A percentile compares a stretch with the other conserved stretches of the same genome.
Conservation (phyloP, 1,139 yeast genomes). For the Yamadazyma triangularis region DNA sequence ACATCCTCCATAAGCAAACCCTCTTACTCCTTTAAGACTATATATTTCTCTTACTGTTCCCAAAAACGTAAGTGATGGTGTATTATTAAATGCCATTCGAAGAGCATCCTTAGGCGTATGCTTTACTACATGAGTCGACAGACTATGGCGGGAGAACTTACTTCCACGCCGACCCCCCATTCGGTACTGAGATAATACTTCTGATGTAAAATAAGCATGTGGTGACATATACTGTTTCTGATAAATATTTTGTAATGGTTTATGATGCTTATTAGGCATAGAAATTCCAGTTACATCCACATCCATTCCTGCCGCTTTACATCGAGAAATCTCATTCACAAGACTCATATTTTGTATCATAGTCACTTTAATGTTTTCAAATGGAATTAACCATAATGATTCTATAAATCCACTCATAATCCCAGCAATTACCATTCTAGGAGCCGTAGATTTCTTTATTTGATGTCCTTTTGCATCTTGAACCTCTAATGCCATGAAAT, state of each 20-base stretch:
- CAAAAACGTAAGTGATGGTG: conserved; percentile 52
- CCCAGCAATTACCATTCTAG: conserved; percentile 78
- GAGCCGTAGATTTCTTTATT: conserved; percentile 54
- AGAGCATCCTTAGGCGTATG: conserved; percentile 22
- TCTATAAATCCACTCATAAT: conserved; percentile 80
- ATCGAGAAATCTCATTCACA: conserved; percentile 28
- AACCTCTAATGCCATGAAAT: conserved; percentile 62
- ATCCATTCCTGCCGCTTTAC: conserved; percentile 14
- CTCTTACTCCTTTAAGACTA: conserved; percentile 66
- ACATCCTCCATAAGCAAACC: conserved; percentile 76
- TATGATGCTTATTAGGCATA: conserved; percentile 20
- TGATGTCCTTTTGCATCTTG: conserved; percentile 26
- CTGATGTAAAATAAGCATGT: conserved; percentile 39
- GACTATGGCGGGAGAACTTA: conserved; percentile 22
- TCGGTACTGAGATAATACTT: conserved; percentile 26
- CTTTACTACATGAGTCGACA: conserved; percentile 14
- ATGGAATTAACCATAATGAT: conserved; percentile 81
- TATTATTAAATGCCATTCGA: conserved; percentile 39
- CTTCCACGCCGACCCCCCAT: no score
- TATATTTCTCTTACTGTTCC: conserved; percentile 65
- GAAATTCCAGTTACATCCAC: conserved; percentile 26
- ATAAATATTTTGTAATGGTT: conserved; percentile 20
- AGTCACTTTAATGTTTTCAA: conserved; percentile 80
- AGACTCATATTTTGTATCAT: conserved; percentile 68
- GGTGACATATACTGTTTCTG: conserved; percentile 41